These are phyloP conservation scores for Lathyrus sativus DNA, from an alignment of 306 rosid species.

Conservation along the genomic window DNA sequence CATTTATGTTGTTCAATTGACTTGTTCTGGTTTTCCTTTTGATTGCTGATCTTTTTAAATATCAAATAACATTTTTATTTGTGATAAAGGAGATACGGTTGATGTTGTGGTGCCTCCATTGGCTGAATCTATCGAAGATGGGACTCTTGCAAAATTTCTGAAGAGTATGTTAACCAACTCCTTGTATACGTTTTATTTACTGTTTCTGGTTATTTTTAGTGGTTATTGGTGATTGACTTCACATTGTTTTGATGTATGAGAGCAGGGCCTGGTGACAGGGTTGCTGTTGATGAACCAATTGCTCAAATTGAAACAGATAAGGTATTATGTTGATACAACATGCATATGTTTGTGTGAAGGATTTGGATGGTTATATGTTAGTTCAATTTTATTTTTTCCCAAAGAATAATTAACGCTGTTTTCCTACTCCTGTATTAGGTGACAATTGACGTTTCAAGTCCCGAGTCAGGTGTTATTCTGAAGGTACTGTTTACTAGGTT, in stretches of 20 bases:
- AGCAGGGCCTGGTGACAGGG: conserved; percentile 74
- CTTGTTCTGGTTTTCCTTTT: conserved; percentile 18
- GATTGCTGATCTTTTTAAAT: conserved; percentile 26
- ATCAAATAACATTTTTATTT: conserved; percentile 29
- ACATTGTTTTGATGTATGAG: conserved; percentile 38
- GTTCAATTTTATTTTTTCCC: conserved; percentile 3
- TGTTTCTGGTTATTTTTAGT: conserved; percentile 16
- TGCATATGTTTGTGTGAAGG: conserved; percentile 32
- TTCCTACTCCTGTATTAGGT: conserved; percentile 53
- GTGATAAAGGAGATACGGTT: conserved; percentile 61
- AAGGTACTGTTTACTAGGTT: conserved; percentile 49
- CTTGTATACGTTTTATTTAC: conserved; percentile 3
- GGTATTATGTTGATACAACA: conserved; percentile 45
- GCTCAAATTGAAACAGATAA: conserved; percentile 91
- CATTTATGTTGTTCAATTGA: conserved; percentile 5
- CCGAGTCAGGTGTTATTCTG: conserved; percentile 72
- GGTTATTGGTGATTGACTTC: conserved; percentile 36
- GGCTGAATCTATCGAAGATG: conserved; percentile 85
- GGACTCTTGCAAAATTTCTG: conserved; percentile 72
- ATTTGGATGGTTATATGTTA: conserved; percentile 19
- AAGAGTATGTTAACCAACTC: conserved; percentile 58
- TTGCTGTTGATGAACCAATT: conserved; percentile 73
- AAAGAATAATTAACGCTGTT: conserved; percentile 10
- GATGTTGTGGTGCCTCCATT: conserved; percentile 79
- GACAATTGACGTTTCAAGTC: conserved; percentile 83